Evolutionary conservation across 805 yeast species (phyloP), one percentile per base, ranked within the genome.

Genomic region (Barnettozyma salicaria): DNA sequence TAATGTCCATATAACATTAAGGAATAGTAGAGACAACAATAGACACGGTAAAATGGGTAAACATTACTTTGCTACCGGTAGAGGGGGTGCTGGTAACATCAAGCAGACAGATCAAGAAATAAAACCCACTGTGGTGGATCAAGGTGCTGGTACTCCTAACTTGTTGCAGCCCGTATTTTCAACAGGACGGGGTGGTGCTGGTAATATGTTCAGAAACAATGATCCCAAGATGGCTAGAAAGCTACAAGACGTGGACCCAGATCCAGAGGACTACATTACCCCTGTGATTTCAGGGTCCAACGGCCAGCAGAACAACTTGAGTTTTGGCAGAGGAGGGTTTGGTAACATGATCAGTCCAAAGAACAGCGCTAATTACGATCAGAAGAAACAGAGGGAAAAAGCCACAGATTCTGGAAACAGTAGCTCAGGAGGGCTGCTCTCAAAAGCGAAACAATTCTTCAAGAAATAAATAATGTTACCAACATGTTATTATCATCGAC

Each of bases 61-160:
- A 41, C 27, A 65, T 19, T 70, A 60, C 51, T 72, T 70, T 46
- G 69, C 85, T n/a, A 80, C 88, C 0, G 89, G 89, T 5, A 68
- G 90, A 45, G 90, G 90, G 9, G 90, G 90, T 8, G 80, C 81
- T 1, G 89, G 89, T 6, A 81, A 81, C 56, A 74, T 80, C 37
- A 64, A 70, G 47, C 48, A 64, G 4, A 55, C 73, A 10, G 47
- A 53, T 27, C 56, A 63, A 22, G 56, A 63, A 19, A 76, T 77
- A 4, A 65, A 74, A 7, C 82, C 82, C 4, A 72, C 67, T 33
- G 64, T 75, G 22, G 74, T 69, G 3, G 74, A 74, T 3, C 76
- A 71, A 45, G 82, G 83, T 4, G 69, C 78, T 4, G 73, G 70
- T 44, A 74, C 82, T 12, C 87, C 88, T 19, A 70, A 64, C 49